Base-by-base conservation (phyloP, 371 early-diverging fungal species). In the Mortierella sp. region DNA sequence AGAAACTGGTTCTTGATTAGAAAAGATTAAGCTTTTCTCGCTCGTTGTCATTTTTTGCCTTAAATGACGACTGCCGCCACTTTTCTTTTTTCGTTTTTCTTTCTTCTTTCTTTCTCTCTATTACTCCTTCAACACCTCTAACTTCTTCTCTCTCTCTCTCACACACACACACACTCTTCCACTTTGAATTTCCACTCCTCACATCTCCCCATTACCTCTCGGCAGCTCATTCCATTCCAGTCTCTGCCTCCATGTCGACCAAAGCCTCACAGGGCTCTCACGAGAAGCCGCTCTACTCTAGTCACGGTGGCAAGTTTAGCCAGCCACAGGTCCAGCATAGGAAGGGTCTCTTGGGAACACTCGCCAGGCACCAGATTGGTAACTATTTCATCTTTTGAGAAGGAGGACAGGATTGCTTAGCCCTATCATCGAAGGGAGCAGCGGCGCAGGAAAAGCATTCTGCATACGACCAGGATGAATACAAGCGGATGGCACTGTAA, bases 281-380 rank as follows among this genome's bases (percentile, higher is more conserved):
- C 28, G 73, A 80, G 53, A 80, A 76, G 40, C 73, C 76, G 37
- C 67, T 67, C 24, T n/a, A 73, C 21, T 34, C 69, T 28, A 61
- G 34, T 21, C 31, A 34, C 69, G 28, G 37, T 24, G 26, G 21
- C 55, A 76, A 55, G 53, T 69, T 44, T 69, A 70, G 43, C 59
- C 70, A 67, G 59, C 67, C 76, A 37, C 74, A 70, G 74, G 24
- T 54, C 11, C 77, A 81, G 8, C 83, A 73, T 72, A 76, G 83
- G 54, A 80, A 71, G 34, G 83, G 83, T 8, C 57, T 83, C 50
- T 53, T 83, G 46, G 83, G 80, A 4, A 59, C 80, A 3, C 34
- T 83, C 59, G 83, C 76, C 71, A 73, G 83, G 26, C 83, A 83
- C 57, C 83, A 83, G 71, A 83, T 83, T 46, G 83, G 83, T 83